Percentiles rank a stretch among this genome's conserved stretches.
phyloP scores from a whole-genome alignment of 225 moss, liverwort and hornwort species.

The Sphagnum contortum region DNA sequence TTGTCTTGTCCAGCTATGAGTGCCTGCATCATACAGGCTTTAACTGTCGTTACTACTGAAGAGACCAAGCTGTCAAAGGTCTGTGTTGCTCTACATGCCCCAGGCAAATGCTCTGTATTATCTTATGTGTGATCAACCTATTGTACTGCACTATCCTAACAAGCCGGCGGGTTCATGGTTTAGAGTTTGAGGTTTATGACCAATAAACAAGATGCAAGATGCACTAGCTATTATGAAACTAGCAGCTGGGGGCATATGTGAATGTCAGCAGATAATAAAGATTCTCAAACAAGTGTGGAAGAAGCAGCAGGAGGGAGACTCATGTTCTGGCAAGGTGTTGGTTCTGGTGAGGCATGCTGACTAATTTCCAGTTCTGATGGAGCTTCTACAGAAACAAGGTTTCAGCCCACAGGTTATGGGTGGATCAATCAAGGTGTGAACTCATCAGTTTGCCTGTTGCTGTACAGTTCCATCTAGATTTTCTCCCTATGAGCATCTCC shows the following conservation, averaged over 20 bases:
- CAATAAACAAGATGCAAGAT: too few species aligned
- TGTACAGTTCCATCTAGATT: too few species aligned
- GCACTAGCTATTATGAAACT: neutral
- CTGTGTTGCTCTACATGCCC: neutral
- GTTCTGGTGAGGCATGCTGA: conserved; percentile 35
- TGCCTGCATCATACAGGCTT: conserved; percentile 57
- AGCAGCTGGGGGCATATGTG: neutral
- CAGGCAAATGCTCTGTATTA: neutral
- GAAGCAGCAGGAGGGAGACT: conserved; percentile 15
- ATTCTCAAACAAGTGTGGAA: conserved; percentile 35
- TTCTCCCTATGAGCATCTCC: too few species aligned
- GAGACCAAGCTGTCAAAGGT: conserved; percentile 73
- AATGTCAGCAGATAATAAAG: conserved; percentile 26
- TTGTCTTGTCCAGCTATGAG: conserved; percentile 20
- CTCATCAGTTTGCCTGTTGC: neutral
- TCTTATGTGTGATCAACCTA: neutral
- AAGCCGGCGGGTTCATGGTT: too few species aligned
- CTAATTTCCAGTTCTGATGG: conserved; percentile 32
- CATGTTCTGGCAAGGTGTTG: conserved; percentile 16
- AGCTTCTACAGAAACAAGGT: conserved; percentile 31
- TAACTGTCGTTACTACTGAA: conserved; percentile 61
- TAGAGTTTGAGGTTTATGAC: too few species aligned
- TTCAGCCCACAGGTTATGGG: conserved; percentile 13
- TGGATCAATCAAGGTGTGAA: conserved; percentile 1
- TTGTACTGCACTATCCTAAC: neutral